These are phyloP conservation scores for Microbotryum intermedium DNA, from an alignment of 1,284 basidiomycete genomes.

Conservation along the genomic window DNA sequence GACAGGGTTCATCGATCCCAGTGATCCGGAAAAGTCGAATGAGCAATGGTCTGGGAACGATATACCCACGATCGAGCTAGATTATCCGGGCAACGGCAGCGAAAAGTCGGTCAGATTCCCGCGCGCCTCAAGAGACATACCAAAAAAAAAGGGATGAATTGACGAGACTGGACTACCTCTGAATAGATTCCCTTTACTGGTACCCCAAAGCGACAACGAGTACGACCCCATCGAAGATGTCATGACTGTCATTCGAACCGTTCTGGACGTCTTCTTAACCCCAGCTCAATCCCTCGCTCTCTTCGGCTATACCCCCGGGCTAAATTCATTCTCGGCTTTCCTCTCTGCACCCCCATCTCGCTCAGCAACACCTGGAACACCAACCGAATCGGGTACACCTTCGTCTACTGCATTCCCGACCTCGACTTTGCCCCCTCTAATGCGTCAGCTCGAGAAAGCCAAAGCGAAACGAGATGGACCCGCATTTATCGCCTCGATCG, in stretches of 20 bases:
- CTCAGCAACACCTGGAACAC: slow-evolving; percentile 4
- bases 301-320: slow-evolving; percentile 30
- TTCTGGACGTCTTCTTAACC: slow-evolving; percentile 28
- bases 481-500: slow-evolving; percentile 43
- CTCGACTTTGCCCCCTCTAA: slow-evolving; percentile 37
- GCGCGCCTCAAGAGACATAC: background rate
- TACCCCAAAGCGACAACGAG: slow-evolving; percentile 38
- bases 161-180: background rate
- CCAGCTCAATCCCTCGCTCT: slow-evolving; percentile 21
- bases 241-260: slow-evolving; percentile 34
- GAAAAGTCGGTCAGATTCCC: slow-evolving; percentile 33
- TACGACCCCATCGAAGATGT: slow-evolving; percentile 43
- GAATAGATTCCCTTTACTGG: slow-evolving; percentile 39
- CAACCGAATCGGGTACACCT: slow-evolving; percentile 11
- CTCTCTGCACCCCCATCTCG: slow-evolving; percentile 19
- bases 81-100: slow-evolving; percentile 41
- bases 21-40: background rate
- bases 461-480: slow-evolving; percentile 46
- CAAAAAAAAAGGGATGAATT: too few species aligned
- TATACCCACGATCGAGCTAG: slow-evolving; percentile 39
- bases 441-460: slow-evolving; percentile 46
- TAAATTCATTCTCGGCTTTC: slow-evolving; percentile 27
- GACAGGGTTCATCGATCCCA: slow-evolving; percentile 21
- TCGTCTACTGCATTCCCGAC: slow-evolving; percentile 36
- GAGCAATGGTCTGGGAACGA: slow-evolving; percentile 20